Evolutionary conservation across 768 basidiomycete species (phyloP).

Genomic region (Cystobasidium onofrii): DNA sequence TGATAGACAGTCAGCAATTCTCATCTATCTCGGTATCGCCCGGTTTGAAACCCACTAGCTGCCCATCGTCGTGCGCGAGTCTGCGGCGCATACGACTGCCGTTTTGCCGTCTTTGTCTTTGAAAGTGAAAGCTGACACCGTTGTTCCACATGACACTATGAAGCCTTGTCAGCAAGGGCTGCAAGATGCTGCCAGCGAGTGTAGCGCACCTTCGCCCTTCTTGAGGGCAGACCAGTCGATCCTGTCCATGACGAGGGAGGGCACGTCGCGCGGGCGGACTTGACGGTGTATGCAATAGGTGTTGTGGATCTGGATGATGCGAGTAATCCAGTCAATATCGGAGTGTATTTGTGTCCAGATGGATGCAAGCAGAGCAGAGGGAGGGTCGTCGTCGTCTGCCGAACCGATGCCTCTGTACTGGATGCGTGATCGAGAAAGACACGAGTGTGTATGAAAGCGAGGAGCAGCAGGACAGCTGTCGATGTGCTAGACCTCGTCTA

Average conservation of each 20-base stretch:
- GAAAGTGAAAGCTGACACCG: slow-evolving; percentile 99
- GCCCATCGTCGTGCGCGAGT: slow-evolving; percentile 92
- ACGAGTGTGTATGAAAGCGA: too few species aligned
- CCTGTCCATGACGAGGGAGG: slow-evolving; percentile 12
- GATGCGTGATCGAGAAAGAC: too few species aligned
- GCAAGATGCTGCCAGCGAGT: background rate
- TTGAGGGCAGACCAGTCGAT: slow-evolving; percentile 23
- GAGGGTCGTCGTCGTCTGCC: too few species aligned
- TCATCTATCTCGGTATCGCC: too few species aligned
- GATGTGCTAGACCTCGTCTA: too few species aligned
- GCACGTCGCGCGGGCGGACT: too few species aligned
- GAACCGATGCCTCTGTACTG: too few species aligned
- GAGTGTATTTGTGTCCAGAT: too few species aligned
- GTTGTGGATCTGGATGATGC: background rate
- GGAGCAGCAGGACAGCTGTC: too few species aligned
- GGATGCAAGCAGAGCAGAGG: too few species aligned
- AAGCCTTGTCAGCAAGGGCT: background rate
- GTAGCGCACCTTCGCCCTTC: slow-evolving; percentile 15
- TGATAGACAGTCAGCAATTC: too few species aligned
- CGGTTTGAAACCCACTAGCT: slow-evolving; percentile 96
- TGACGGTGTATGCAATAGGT: background rate
- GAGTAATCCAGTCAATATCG: too few species aligned
- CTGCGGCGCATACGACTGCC: slow-evolving; percentile 93
- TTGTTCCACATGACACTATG: slow-evolving; percentile 58
- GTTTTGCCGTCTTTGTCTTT: slow-evolving; percentile 48